phyloP scores from a whole-genome alignment of 2,329 filamentous ascomycete species.

The Cytospora chrysosperma region DNA sequence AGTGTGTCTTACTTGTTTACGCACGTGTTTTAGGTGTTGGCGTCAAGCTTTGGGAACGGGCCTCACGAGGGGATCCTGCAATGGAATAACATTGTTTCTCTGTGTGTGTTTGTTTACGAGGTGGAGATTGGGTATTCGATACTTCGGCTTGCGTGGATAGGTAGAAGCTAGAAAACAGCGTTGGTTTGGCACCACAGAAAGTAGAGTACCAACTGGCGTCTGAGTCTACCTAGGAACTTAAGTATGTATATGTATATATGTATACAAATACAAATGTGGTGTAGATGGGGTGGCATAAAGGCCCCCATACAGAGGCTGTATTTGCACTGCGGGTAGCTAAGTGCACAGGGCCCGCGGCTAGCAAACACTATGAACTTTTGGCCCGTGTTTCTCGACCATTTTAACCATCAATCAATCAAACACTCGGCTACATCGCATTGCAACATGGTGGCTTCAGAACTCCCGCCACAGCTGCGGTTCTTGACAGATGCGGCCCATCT shows the following conservation, averaged over 20 bases:
- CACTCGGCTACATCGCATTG: neutral
- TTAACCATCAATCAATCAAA: neutral
- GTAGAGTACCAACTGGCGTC: neutral
- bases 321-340: conserved; percentile 9
- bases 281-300: neutral
- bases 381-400: neutral
- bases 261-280: too few species aligned
- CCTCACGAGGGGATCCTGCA: neutral
- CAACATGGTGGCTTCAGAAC: conserved; percentile 24
- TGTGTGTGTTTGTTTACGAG: too few species aligned
- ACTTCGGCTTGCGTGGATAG: neutral
- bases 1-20: conserved; percentile 67
- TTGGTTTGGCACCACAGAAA: neutral
- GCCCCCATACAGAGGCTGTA: neutral
- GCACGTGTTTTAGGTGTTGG: conserved; percentile 47
- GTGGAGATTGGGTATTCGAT: neutral
- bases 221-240: too few species aligned
- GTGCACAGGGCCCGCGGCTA: neutral
- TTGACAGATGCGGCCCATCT: conserved; percentile 61
- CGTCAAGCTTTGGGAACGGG: neutral
- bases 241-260: neutral
- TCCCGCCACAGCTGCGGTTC: conserved; percentile 39
- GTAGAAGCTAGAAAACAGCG: neutral
- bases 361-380: neutral
- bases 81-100: too few species aligned